Conservation (phyloP, 768 basidiomycete species). For the Boletus tomentosulus region DNA sequence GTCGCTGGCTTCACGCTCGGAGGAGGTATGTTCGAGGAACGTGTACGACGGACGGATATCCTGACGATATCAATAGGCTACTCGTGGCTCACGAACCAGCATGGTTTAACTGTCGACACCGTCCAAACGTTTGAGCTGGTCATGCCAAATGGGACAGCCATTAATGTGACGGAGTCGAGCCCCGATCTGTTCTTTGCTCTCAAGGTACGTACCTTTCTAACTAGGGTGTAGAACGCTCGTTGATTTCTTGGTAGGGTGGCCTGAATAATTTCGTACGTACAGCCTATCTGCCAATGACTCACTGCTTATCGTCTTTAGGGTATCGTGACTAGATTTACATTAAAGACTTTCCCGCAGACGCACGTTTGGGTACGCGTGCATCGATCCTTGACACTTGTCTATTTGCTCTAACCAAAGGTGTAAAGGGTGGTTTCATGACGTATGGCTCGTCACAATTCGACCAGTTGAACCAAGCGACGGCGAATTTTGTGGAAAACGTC, state of each 20-base stretch:
- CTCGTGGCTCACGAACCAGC: conserved; percentile 58
- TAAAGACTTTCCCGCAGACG: conserved; percentile 49
- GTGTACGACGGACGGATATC: neutral
- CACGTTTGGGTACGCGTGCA: conserved; percentile 51
- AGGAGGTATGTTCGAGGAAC: conserved; percentile 36
- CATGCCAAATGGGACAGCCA: conserved; percentile 39
- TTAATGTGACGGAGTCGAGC: conserved; percentile 29
- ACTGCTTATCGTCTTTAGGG: conserved; percentile 31
- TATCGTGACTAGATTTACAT: conserved; percentile 52
- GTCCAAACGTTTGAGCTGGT: conserved; percentile 53
- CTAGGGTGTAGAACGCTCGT: neutral
- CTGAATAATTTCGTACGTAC: conserved; percentile 49
- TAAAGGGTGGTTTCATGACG: conserved; percentile 45
- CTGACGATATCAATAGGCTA: conserved; percentile 36
- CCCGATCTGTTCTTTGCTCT: conserved; percentile 40
- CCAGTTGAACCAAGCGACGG: conserved; percentile 6
- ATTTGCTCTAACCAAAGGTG: neutral
- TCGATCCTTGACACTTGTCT: neutral
- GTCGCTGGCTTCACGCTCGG: conserved; percentile 53
- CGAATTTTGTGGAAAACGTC: conserved; percentile 8
- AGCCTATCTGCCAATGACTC: neutral
- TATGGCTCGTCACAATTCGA: conserved; percentile 9
- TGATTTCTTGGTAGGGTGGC: conserved; percentile 40
- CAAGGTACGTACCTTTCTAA: conserved; percentile 26
- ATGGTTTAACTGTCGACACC: conserved; percentile 54